Base-by-base conservation (phyloP, 495 filamentous ascomycete species). In the Articulospora tetracladia region DNA sequence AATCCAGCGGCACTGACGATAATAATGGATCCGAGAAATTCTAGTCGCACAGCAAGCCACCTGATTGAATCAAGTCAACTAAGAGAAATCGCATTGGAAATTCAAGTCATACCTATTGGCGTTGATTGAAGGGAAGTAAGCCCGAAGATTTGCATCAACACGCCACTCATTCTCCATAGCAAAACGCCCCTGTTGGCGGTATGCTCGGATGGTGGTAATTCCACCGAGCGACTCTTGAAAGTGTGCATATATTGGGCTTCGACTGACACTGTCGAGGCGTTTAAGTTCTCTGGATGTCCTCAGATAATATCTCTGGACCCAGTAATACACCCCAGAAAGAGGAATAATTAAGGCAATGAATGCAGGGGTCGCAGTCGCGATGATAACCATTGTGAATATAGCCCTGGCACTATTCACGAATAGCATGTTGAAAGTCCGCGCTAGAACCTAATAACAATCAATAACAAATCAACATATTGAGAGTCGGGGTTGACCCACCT, bases 221-320 rank as follows among this genome's bases (percentile, higher is more conserved):
- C 94, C 95, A 55, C 90, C 92, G 0, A 99, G 80, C 2, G 93
- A 96, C 72, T 99, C 95, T 67, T 99, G 95, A 76, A 99, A 99
- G 70, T 99, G 95, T 13, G 95, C 95, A 71, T 89, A 99, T 66
- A 99, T 96, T 15, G 95, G 95, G 72, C 92, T 96, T 61, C 91
- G 86, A 64, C 87, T 96, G 56, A 96, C 86, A 72, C 93, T 97
- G 76, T 99, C 95, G 62, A 99, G 77, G 58, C 95, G 85, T 76
- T 98, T 99, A 55, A 99, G 77, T 73, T 99, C 95, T 63, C 95
- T 88, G 53, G 95, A 98, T 24, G 94, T 96, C 55, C 92, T 84
- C 48, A 99, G 82, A 74, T 99, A 99, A 77, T 98, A 99, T 64
- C 94, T 85, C 71, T 99, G 95, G 64, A 97, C 95, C 74, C 88